Evolutionary conservation across 2,329 filamentous ascomycete species (phyloP), one percentile per base, ranked within the genome.

Genomic region (Colletotrichum brevisporum): DNA sequence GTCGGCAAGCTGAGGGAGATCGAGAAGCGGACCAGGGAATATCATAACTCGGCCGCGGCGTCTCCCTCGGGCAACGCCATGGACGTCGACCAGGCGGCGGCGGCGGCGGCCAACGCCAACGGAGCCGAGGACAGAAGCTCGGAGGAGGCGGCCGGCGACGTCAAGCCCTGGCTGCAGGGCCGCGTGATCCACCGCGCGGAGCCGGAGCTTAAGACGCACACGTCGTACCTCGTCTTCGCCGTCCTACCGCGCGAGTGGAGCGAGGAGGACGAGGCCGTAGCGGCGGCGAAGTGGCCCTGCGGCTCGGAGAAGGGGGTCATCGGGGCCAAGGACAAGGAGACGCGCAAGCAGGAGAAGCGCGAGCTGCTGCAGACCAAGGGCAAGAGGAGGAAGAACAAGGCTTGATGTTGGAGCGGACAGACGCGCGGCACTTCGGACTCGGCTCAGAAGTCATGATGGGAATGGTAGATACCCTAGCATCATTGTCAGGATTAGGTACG

Each of bases 191-290:
- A 97, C 75, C 88, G 94, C 26, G 90, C 93, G 0, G 96, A 99
- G 82, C 84, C 90, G 0, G 96, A 99, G 76, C 83, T 98, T 69
- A 98, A 97, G 86, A 96, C 93, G 8, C 96, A 99, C 80, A 99
- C 96, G 0, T 96, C 93, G n/a, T 99, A 99, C 78, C 87, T 99
- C 5, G 92, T 97, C 5, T 99, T 99, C 82, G 96, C 96, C 0
- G 84, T 96, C 3, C 81, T 99, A 69, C 95, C 96, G n/a, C 86
- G 90, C 51, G 91, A 93, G 71, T 99, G 96, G 96, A 91, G 85
- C 0, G 91, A 89, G 43, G 92, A 92, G 69, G 94, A 97, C 73
- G 96, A 99, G 81, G 87, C 86, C 39, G 86, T 86, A 36, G 90
- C 91, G 58, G 82, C 87, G 72, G 84, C 86, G 60, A 88, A 86